phyloP scores from a whole-genome alignment of 805 yeast species.

The Zygosaccharomyces pseudorouxii region DNA sequence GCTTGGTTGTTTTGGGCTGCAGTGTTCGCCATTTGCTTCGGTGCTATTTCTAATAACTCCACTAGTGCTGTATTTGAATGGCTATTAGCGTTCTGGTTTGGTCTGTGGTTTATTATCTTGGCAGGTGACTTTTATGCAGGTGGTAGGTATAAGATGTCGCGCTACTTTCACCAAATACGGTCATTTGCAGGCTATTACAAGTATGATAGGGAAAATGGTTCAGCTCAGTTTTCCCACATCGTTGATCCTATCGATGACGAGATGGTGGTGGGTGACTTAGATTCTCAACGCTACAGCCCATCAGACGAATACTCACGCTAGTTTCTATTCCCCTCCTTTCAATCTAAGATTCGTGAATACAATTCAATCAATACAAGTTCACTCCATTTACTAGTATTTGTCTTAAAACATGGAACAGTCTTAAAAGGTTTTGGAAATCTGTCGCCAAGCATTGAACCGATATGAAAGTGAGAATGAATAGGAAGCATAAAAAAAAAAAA shows the following conservation, averaged over 20 bases:
- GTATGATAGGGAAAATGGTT: slow-evolving; percentile 20
- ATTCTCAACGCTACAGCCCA: slow-evolving; percentile 7
- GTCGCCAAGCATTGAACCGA: not conserved
- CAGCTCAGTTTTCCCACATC: slow-evolving; percentile 8
- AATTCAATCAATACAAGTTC: not conserved
- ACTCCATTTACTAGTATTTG: not conserved
- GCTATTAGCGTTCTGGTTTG: slow-evolving; percentile 83
- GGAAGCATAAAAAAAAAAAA: not conserved
- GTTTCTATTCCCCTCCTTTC: not conserved
- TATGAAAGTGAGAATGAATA: not conserved
- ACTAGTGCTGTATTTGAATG: slow-evolving; percentile 74
- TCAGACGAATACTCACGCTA: slow-evolving; percentile 6
- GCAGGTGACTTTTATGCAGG: slow-evolving; percentile 69
- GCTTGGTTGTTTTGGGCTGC: slow-evolving; percentile 66
- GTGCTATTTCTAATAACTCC: slow-evolving; percentile 41
- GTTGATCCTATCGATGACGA: slow-evolving; percentile 7
- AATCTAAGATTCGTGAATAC: not conserved
- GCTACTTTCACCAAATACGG: slow-evolving; percentile 30
- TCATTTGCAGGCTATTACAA: slow-evolving; percentile 29
- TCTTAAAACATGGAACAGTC: not conserved
- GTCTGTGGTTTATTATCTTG: slow-evolving; percentile 58
- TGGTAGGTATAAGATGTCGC: slow-evolving; percentile 36
- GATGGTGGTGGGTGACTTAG: slow-evolving; percentile 7
- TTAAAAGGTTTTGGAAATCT: not conserved
- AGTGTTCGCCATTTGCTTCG: slow-evolving; percentile 65